phyloP scores from a whole-genome alignment of 441 rosid genomes.

The Adansonia rubrostipa region DNA sequence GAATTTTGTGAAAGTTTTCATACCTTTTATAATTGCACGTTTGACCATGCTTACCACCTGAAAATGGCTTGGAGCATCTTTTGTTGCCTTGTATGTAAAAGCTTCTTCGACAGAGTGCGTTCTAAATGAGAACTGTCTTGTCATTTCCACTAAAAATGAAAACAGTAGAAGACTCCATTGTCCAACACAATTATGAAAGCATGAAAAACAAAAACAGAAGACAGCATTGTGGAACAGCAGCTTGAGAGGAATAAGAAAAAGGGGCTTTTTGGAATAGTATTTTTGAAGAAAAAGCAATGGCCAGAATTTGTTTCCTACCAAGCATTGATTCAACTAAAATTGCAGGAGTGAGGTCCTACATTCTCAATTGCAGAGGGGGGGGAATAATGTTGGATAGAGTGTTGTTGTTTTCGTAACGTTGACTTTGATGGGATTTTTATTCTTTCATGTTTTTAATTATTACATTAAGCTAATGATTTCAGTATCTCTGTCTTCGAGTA shows the following conservation, averaged over 20 bases:
- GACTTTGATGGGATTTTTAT: neutral
- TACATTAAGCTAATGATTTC: constrained; percentile 16
- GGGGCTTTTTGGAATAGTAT: constrained; percentile 16
- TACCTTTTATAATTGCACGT: neutral
- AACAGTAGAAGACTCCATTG: neutral
- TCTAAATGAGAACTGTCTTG: constrained; percentile 7
- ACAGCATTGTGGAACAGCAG: neutral
- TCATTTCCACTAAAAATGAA: neutral
- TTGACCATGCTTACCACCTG: neutral
- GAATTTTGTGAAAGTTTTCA: neutral
- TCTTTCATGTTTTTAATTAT: constrained; percentile 2
- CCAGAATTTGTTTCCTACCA: neutral
- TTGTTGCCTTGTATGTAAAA: constrained; percentile 2
- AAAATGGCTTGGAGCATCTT: neutral
- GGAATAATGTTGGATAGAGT: neutral
- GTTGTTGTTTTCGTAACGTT: constrained; percentile 9
- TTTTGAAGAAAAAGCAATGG: neutral
- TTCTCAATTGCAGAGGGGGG: constrained; percentile 14
- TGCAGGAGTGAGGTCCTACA: constrained; percentile 20
- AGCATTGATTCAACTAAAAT: neutral
- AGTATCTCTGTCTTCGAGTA: constrained; percentile 3
- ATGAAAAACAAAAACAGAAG: constrained; percentile 20
- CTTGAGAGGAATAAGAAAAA: constrained; percentile 2
- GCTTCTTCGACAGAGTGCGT: neutral
- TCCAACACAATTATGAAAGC: constrained; percentile 17